These are phyloP conservation scores for Geotrichum candidum DNA, from an alignment of 1,139 yeast species.

Conservation along the genomic window DNA sequence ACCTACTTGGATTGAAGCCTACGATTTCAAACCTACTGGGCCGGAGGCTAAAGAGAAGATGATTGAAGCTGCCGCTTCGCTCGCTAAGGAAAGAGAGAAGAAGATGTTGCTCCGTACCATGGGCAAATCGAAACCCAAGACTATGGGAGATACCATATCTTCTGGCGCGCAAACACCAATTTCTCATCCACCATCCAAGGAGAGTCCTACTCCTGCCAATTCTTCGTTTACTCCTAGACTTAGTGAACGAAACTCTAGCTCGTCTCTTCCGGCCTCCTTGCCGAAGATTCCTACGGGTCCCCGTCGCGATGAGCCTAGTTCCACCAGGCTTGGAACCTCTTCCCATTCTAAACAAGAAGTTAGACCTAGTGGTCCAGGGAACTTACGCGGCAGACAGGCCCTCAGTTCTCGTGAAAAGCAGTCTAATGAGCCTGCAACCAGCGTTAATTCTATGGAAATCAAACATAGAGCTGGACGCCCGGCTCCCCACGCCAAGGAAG, in stretches of 20 bases:
- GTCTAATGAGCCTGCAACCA: slow-evolving; percentile 3
- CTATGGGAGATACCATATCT: not conserved
- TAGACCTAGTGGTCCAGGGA: not conserved
- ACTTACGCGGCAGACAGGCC: not conserved
- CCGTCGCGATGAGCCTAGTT: slow-evolving; percentile 13
- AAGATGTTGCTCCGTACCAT: slow-evolving; percentile 4
- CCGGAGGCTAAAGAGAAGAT: slow-evolving; percentile 23
- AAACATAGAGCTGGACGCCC: slow-evolving; percentile 15
- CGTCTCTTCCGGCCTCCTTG: slow-evolving; percentile 20
- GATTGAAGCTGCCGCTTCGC: slow-evolving; percentile 20
- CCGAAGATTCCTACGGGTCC: slow-evolving; percentile 25
- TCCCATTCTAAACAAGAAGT: slow-evolving; percentile 3
- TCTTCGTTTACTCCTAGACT: not conserved
- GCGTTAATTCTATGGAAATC: slow-evolving; percentile 18
- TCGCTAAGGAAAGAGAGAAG: slow-evolving; percentile 20
- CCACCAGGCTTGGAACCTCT: slow-evolving; percentile 4
- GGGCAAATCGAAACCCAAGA: not conserved
- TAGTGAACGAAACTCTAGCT: slow-evolving; percentile 1
- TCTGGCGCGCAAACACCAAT: not conserved
- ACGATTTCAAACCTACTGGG: slow-evolving; percentile 26
- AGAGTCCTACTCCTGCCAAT: not conserved
- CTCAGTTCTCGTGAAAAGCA: slow-evolving; percentile 6
- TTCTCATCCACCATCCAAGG: slow-evolving; percentile 2
- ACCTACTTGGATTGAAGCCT: slow-evolving; percentile 47
- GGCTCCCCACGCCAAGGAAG: not conserved